Evolutionary conservation across 768 basidiomycete species (phyloP).

Genomic region (Amanita phalloides): DNA sequence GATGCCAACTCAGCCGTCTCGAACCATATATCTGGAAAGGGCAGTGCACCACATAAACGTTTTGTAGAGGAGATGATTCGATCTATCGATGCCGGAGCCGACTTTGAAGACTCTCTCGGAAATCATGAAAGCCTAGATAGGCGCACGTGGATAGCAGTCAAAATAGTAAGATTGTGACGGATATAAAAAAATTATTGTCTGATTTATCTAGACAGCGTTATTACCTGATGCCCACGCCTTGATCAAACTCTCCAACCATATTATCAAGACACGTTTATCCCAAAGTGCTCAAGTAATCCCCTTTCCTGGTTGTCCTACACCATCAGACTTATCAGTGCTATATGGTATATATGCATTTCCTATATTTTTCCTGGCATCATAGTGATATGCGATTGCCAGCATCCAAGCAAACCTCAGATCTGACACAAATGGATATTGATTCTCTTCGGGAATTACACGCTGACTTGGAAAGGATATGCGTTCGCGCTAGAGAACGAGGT

Average conservation of each 20-base stretch:
- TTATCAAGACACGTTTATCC: conserved; percentile 31
- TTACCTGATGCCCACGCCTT: conserved; percentile 53
- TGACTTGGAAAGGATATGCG: conserved; percentile 56
- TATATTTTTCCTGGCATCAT: not conserved
- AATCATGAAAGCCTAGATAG: conserved; percentile 23
- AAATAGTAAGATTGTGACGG: conserved; percentile 40
- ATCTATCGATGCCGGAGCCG: conserved; percentile 69
- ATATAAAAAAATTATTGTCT: not conserved
- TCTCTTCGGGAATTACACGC: conserved; percentile 50
- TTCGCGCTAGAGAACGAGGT: conserved; percentile 45
- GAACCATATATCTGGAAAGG: conserved; percentile 10
- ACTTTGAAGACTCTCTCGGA: conserved; percentile 53
- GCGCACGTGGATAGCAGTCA: conserved; percentile 78
- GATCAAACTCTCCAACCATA: conserved; percentile 48
- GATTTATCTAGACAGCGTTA: conserved; percentile 46
- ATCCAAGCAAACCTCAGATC: conserved; percentile 9
- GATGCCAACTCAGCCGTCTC: conserved; percentile 27
- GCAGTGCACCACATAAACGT: conserved; percentile 37
- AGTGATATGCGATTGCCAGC: not conserved
- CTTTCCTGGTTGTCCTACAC: conserved; percentile 60
- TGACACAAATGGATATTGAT: conserved; percentile 47
- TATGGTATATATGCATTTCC: conserved; percentile 8
- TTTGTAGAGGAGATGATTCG: conserved; percentile 68
- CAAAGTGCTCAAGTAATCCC: conserved; percentile 24
- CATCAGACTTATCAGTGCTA: conserved; percentile 49